These are phyloP conservation scores for Triangularia verruculosa DNA, from an alignment of 2,329 filamentous ascomycete genomes.

Conservation along the genomic window DNA sequence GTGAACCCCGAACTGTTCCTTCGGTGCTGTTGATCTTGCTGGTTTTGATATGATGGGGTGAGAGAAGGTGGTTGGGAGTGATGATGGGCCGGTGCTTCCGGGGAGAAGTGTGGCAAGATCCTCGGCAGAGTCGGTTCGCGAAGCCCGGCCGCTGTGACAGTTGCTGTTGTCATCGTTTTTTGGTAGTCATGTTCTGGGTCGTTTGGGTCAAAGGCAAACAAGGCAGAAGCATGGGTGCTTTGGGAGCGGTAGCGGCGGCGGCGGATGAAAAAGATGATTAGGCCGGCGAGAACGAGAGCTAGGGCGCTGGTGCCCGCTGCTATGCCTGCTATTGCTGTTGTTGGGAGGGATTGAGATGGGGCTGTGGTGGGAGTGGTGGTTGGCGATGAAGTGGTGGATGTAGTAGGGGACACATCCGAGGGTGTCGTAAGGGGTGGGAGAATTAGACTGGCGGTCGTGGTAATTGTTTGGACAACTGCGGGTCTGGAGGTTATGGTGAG, in stretches of 20 bases:
- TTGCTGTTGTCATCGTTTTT: constrained; percentile 2
- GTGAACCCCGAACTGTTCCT: constrained; percentile 21
- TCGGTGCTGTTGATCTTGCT: constrained; percentile 8
- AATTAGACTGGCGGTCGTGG: constrained; percentile 20
- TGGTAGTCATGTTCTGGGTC: neutral
- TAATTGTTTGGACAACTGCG: constrained; percentile 19
- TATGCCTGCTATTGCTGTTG: constrained; percentile 23
- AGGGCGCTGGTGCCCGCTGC: constrained; percentile 19
- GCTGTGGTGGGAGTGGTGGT: constrained; percentile 1
- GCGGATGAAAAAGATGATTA: constrained; percentile 23
- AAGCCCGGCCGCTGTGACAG: neutral
- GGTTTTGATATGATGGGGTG: neutral
- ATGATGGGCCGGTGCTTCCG: constrained; percentile 13
- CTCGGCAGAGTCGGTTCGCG: constrained; percentile 19
- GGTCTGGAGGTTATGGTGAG: constrained; percentile 22
- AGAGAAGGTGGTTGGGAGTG: constrained; percentile 14
- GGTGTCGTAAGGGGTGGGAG: constrained; percentile 2
- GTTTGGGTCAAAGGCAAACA: neutral
- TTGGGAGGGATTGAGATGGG: constrained; percentile 13
- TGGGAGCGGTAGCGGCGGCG: constrained; percentile 15
- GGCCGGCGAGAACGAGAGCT: constrained; percentile 17
- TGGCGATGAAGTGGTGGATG: constrained; percentile 1
- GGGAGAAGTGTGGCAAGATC: constrained; percentile 19
- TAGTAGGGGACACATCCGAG: constrained; percentile 1
- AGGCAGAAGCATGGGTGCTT: neutral